Percentiles rank a stretch among this genome's conserved stretches.
Evolutionary conservation across 306 rosid genomes (phyloP).

Genomic region (Fragaria iinumae): DNA sequence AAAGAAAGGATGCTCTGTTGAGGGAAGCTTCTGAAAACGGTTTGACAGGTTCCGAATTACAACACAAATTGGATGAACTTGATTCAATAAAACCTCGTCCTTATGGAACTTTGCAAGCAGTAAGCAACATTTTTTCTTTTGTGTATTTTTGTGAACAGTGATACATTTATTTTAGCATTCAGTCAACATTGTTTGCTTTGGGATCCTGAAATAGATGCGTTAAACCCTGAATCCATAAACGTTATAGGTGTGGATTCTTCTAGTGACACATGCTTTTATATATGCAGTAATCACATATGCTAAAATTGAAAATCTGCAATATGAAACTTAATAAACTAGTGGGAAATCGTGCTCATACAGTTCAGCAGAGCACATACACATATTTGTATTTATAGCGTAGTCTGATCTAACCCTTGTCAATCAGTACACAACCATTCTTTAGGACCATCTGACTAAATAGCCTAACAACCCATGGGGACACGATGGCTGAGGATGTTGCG

Average conservation of each 20-base stretch:
- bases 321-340: background rate
- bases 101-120: conserved; percentile 33
- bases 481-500: background rate
- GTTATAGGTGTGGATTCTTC: background rate
- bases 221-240: background rate
- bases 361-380: background rate
- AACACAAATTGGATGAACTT: conserved; percentile 26
- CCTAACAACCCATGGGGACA: background rate
- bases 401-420: background rate
- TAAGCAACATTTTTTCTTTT: conserved; percentile 1
- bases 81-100: conserved; percentile 31
- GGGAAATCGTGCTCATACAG: background rate
- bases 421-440: background rate
- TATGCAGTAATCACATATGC: background rate
- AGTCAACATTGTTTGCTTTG: background rate
- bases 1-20: conserved; percentile 49
- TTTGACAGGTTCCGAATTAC: conserved; percentile 31
- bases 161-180: background rate
- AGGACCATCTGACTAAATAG: background rate
- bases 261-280: background rate
- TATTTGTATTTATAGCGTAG: background rate
- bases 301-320: background rate
- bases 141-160: background rate
- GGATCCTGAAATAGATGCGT: background rate
- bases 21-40: conserved; percentile 48